phyloP scores from a whole-genome alignment of 805 yeast species.

The Wickerhamomyces xylosicus region DNA sequence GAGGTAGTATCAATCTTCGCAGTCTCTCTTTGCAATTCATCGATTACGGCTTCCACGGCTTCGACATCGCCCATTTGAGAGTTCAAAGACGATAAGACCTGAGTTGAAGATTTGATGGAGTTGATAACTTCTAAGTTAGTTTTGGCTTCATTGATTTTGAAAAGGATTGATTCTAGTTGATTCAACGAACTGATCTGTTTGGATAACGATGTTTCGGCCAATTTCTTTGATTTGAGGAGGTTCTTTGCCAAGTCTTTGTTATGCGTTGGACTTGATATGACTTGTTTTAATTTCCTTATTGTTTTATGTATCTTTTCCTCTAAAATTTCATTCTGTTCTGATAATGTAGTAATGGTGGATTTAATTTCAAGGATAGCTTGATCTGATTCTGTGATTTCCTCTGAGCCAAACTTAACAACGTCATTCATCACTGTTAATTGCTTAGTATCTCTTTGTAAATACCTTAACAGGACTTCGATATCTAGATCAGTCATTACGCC shows the following conservation, averaged over 20 bases:
- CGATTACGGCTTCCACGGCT: slow-evolving; percentile 29
- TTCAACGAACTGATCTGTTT: slow-evolving; percentile 22
- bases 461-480: slow-evolving; percentile 12
- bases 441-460: slow-evolving; percentile 12
- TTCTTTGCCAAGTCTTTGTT: slow-evolving; percentile 22
- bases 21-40: slow-evolving; percentile 27
- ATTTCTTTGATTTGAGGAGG: slow-evolving; percentile 23
- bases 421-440: slow-evolving; percentile 11
- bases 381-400: slow-evolving; percentile 24
- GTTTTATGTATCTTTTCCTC: slow-evolving; percentile 14
- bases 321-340: slow-evolving; percentile 14
- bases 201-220: slow-evolving; percentile 24
- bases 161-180: slow-evolving; percentile 28
- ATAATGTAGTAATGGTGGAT: slow-evolving; percentile 13
- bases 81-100: slow-evolving; percentile 27
- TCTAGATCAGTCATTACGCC: slow-evolving; percentile 11
- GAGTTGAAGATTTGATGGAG: slow-evolving; percentile 27
- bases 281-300: slow-evolving; percentile 13
- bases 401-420: slow-evolving; percentile 12
- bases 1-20: slow-evolving; percentile 29
- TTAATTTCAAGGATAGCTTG: slow-evolving; percentile 24
- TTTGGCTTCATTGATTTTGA: slow-evolving; percentile 32
- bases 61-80: slow-evolving; percentile 32
- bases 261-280: neutral
- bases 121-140: slow-evolving; percentile 28